Evolutionary conservation across 192 early-diverging fungal genomes (phyloP), one percentile per base, ranked within the genome.

Genomic region (Phycomyces blakesleeanus): DNA sequence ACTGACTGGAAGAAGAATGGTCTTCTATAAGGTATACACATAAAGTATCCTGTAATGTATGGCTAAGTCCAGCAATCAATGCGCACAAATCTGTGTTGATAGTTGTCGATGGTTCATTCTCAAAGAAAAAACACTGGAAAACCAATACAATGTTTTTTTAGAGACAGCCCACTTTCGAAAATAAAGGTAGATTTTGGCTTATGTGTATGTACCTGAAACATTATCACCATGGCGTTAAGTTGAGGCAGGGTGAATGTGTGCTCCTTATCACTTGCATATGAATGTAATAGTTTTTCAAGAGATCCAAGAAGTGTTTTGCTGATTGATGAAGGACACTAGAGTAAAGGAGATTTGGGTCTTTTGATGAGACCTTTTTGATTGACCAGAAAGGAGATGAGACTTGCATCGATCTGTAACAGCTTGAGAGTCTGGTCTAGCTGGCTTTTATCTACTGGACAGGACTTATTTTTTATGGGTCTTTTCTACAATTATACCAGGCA

Each of bases 131-230:
- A 20, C 18, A 2, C 16, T 49, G 16, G 15, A 21, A 5, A n/a
- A n/a, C n/a, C n/a, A n/a, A n/a, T n/a, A n/a, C n/a, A n/a, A 26
- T 40, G 2, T 37, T 1, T 15, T 22, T 9, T 14, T 24, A 20
- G 27, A 51, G 20, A 52, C 20, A 24, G 15, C 7, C 26, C 12
- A n/a, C 14, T 5, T n/a, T 52, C 9, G 18, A 47, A 59, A 49
- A 25, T n/a, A n/a, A n/a, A n/a, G n/a, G n/a, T n/a, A 26, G 20
- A 44, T 0, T 20, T 2, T 18, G 18, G 22, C 8, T 44, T 63
- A n/a, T n/a, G n/a, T n/a, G n/a, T n/a, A n/a, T n/a, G n/a, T n/a
- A 63, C 61, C 51, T 63, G 61, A 40, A 63, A 63, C 25, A 63
- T 18, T 4, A 63, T 63, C 3, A 63, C 37, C 11, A 63, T 52